These are phyloP conservation scores for Monosporozyma servazzii DNA, from an alignment of 805 yeast species.

Conservation along the genomic window DNA sequence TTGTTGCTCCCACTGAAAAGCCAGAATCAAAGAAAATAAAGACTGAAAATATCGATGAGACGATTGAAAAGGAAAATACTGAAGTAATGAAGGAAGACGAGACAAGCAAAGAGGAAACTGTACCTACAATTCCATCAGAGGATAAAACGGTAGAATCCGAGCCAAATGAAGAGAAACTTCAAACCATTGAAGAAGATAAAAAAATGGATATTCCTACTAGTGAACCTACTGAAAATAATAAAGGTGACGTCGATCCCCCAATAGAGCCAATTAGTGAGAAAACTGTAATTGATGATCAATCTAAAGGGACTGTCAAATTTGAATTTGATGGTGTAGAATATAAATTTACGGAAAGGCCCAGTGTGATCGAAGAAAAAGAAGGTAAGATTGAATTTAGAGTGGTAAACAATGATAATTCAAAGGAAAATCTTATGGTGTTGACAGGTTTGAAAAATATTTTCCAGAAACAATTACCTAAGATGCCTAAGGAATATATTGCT, in stretches of 20 bases:
- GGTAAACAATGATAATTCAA: conserved; percentile 86
- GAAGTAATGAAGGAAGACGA: neutral
- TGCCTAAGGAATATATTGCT: conserved; percentile 96
- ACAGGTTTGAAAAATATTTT: conserved; percentile 94
- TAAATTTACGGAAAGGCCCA: conserved; percentile 83
- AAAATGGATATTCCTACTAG: neutral
- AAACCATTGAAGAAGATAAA: neutral
- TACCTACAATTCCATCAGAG: neutral
- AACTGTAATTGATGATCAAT: conserved; percentile 5
- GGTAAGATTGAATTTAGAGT: conserved; percentile 92
- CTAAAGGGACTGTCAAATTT: conserved; percentile 31
- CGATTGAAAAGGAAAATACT: neutral
- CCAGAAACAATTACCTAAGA: conserved; percentile 94
- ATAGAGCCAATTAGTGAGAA: conserved; percentile 1
- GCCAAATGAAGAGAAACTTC: neutral
- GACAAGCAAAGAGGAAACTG: neutral
- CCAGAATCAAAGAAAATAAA: neutral
- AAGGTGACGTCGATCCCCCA: neutral
- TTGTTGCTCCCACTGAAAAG: neutral
- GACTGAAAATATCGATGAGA: neutral
- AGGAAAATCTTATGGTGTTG: conserved; percentile 79
- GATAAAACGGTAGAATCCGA: neutral
- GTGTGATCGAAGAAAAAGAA: conserved; percentile 87
- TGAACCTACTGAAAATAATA: neutral
- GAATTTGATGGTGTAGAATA: conserved; percentile 65